Evolutionary conservation across 768 basidiomycete genomes (phyloP).

Genomic region (Cyclocybe cylindracea): DNA sequence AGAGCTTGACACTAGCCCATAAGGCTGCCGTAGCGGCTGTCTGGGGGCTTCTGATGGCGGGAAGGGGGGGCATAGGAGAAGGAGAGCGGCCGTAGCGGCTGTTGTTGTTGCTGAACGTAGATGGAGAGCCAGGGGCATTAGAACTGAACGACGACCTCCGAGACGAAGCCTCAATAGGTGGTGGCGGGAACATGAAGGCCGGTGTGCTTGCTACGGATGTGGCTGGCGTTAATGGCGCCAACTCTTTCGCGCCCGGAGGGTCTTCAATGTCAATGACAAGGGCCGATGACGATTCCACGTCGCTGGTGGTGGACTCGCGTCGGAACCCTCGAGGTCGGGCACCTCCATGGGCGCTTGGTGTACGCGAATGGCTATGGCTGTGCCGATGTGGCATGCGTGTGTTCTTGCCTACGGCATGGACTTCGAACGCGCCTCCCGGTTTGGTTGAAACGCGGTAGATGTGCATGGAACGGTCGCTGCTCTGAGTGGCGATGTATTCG

Average conservation of each 20-base stretch:
- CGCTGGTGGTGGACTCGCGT: slow-evolving; percentile 74
- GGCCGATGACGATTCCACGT: slow-evolving; percentile 56
- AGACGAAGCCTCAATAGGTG: slow-evolving; percentile 58
- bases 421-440: slow-evolving; percentile 83
- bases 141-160: slow-evolving; percentile 79
- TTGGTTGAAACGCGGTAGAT: slow-evolving; percentile 84
- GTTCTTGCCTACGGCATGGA: slow-evolving; percentile 90
- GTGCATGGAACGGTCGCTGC: slow-evolving; percentile 95
- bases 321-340: slow-evolving; percentile 60
- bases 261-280: slow-evolving; percentile 49
- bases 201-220: slow-evolving; percentile 71
- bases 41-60: slow-evolving; percentile 78
- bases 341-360: slow-evolving; percentile 58
- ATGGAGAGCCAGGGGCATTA: slow-evolving; percentile 77
- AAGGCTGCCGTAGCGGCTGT: slow-evolving; percentile 23
- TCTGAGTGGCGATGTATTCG: slow-evolving; percentile 97
- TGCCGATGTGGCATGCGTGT: slow-evolving; percentile 73
- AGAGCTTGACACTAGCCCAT: slow-evolving; percentile 77
- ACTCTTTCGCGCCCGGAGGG: slow-evolving; percentile 28
- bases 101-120: slow-evolving; percentile 43
- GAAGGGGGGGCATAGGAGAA: slow-evolving; percentile 89
- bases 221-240: slow-evolving; percentile 60
- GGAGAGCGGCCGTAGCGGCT: slow-evolving; percentile 77
- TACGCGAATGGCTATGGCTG: slow-evolving; percentile 60
- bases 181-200: slow-evolving; percentile 68